Conservation (phyloP, 495 filamentous ascomycete species). For the Tuber indicum region DNA sequence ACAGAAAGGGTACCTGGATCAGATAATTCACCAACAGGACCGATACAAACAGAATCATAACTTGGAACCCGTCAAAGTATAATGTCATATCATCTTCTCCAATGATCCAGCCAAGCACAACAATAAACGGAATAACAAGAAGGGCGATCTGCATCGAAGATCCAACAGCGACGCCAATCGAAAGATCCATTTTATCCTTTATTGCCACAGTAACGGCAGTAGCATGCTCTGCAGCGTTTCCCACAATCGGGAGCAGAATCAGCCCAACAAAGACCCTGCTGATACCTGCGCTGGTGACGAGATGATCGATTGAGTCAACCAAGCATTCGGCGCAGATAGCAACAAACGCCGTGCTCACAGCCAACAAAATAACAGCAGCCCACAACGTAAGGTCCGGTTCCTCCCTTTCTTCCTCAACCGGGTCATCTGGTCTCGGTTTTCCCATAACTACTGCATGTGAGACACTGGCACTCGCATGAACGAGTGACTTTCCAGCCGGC, state of each 20-base stretch:
- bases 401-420: constrained; percentile 57
- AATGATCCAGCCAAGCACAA: constrained; percentile 77
- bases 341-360: constrained; percentile 67
- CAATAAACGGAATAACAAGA: constrained; percentile 67
- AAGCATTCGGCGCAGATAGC: constrained; percentile 87
- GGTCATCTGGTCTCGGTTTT: constrained; percentile 40
- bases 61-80: constrained; percentile 74
- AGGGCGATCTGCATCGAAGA: constrained; percentile 83
- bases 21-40: constrained; percentile 79
- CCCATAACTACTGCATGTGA: constrained; percentile 12
- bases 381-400: constrained; percentile 62
- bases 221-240: constrained; percentile 81
- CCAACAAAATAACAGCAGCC: constrained; percentile 65
- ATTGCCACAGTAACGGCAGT: constrained; percentile 78
- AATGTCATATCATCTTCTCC: constrained; percentile 63
- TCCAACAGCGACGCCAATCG: constrained; percentile 77
- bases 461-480: constrained; percentile 7
- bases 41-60: constrained; percentile 69
- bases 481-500: constrained; percentile 9
- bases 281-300: constrained; percentile 55
- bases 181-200: constrained; percentile 88
- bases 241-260: constrained; percentile 82
- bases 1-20: constrained; percentile 49
- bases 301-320: constrained; percentile 67
- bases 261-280: constrained; percentile 74